Conservation (phyloP, 1,284 basidiomycete genomes). For the Malassezia nana region DNA sequence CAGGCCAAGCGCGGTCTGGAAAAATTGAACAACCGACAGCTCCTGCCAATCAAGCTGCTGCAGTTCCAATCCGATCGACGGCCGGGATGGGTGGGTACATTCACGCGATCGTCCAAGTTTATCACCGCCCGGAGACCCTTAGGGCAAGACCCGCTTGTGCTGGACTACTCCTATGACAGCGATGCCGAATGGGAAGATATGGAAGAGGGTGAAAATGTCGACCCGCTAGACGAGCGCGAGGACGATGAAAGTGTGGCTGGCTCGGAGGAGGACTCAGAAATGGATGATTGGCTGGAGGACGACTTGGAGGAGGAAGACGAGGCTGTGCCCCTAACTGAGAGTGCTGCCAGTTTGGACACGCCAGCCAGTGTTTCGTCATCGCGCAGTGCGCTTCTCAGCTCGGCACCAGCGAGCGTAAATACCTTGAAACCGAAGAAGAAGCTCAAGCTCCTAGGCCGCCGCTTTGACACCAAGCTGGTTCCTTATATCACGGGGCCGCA, state of each 20-base stretch:
- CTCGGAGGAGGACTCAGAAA: constrained; percentile 39
- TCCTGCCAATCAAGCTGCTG: constrained; percentile 40
- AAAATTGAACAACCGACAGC: constrained; percentile 28
- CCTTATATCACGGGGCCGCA: constrained; percentile 42
- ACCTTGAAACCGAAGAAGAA: constrained; percentile 38
- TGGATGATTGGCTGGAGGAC: constrained; percentile 46
- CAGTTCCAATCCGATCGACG: constrained; percentile 40
- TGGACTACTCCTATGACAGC: constrained; percentile 45
- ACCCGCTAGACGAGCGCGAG: constrained; percentile 31
- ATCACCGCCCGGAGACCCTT: constrained; percentile 37
- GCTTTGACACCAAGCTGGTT: constrained; percentile 42
- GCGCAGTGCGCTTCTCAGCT: constrained; percentile 15
- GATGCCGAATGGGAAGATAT: constrained; percentile 46
- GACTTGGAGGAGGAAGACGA: constrained; percentile 32
- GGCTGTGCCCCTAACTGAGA: constrained; percentile 10
- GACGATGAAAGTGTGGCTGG: constrained; percentile 24
- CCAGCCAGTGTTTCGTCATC: constrained; percentile 25
- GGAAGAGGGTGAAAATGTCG: constrained; percentile 41
- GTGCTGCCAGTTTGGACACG: constrained; percentile 12
- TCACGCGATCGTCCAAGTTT: constrained; percentile 39
- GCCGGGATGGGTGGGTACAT: constrained; percentile 44
- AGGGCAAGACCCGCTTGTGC: constrained; percentile 38
- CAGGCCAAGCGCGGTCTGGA: constrained; percentile 32
- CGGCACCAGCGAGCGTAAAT: not conserved
- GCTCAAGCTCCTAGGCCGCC: constrained; percentile 35